These are phyloP conservation scores for Globisporangium cylindrosporum DNA, from an alignment of 352 stramenopile genomes.

Conservation along the genomic window DNA sequence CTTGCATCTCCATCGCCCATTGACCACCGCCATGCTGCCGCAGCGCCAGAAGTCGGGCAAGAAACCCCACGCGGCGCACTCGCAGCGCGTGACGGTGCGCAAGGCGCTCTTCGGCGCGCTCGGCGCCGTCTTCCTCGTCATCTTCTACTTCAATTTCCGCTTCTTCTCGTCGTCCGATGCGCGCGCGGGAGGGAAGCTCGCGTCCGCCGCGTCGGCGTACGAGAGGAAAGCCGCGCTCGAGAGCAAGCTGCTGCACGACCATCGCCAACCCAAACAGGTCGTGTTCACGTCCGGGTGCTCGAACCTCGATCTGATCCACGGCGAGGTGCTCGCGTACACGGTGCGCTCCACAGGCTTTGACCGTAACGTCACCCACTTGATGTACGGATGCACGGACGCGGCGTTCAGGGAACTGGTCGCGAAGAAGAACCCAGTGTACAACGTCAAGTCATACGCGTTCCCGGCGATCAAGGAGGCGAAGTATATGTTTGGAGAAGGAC, in stretches of 20 bases:
- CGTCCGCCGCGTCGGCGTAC: slow-evolving; percentile 5
- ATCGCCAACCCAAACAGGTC: slow-evolving; percentile 57
- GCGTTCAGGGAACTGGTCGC: slow-evolving; percentile 32
- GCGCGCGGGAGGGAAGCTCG: slow-evolving; percentile 26
- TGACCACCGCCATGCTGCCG: slow-evolving; percentile 38
- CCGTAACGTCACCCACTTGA: slow-evolving; percentile 60
- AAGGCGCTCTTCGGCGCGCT: slow-evolving; percentile 29
- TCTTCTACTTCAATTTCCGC: slow-evolving; percentile 64
- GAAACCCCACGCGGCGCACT: slow-evolving; percentile 28
- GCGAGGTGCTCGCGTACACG: slow-evolving; percentile 68
- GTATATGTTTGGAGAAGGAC: slow-evolving; percentile 53
- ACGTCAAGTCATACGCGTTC: slow-evolving; percentile 48
- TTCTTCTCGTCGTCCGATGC: slow-evolving; percentile 47
- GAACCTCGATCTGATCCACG: slow-evolving; percentile 58
- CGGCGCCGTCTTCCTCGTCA: slow-evolving; percentile 42
- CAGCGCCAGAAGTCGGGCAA: slow-evolving; percentile 45
- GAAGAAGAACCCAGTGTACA: slow-evolving; percentile 50
- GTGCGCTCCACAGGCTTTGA: slow-evolving; percentile 51
- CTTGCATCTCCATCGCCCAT: not conserved
- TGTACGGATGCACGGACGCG: slow-evolving; percentile 63
- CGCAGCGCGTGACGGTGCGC: slow-evolving; percentile 22
- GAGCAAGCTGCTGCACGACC: slow-evolving; percentile 31
- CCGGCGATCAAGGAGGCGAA: slow-evolving; percentile 25
- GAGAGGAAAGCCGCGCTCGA: slow-evolving; percentile 19
- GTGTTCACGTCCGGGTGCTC: slow-evolving; percentile 77